Evolutionary conservation across 163 green algal species (phyloP), one percentile per base, ranked within the genome.

Genomic region (Trebouxiophyceae sp.): DNA sequence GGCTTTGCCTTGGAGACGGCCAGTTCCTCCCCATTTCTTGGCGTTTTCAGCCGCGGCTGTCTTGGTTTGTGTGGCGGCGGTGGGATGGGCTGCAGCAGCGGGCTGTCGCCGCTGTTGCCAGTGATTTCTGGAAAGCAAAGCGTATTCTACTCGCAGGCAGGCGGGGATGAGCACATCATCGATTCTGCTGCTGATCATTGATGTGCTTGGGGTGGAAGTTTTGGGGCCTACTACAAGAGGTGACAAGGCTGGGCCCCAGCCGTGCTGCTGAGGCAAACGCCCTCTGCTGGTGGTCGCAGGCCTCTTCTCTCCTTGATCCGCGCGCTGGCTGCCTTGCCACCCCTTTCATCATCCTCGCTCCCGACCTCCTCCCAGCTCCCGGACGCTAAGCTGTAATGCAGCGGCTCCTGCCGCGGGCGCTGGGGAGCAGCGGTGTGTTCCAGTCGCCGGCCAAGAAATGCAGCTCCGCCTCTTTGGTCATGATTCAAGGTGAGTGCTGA

Each of bases 161-260:
- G 19, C 6, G 19, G 47, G 8, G 47, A 57, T 28, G 12, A 57
- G 23, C 26, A 57, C 26, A 28, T 57, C 47, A 28, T 57, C 47
- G 47, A 57, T 30, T 24, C 47, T 24, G 47, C 47, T 57, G 47
- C n/a, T n/a, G n/a, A n/a, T n/a, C n/a, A n/a, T n/a, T n/a, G n/a
- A n/a, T n/a, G n/a, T n/a, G n/a, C n/a, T n/a, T n/a, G n/a, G 39
- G 39, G 12, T 50, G 39, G 39, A 16, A 50, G 12, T 50, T 50
- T 16, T 16, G 12, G 39, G 39, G 12, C 19, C 12, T 12, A n/a
- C n/a, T n/a, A n/a, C n/a, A n/a, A 16, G 19, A n/a, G 39, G 39
- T 50, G 39, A 16, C 12, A 50, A n/a, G 12, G 12, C 19, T 16
- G 19, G 12, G 39, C 12, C 12, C n/a, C n/a, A n/a, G n/a, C n/a